Base-by-base conservation (phyloP, 164 flowering plant genomes). In the Protea cynaroides region DNA sequence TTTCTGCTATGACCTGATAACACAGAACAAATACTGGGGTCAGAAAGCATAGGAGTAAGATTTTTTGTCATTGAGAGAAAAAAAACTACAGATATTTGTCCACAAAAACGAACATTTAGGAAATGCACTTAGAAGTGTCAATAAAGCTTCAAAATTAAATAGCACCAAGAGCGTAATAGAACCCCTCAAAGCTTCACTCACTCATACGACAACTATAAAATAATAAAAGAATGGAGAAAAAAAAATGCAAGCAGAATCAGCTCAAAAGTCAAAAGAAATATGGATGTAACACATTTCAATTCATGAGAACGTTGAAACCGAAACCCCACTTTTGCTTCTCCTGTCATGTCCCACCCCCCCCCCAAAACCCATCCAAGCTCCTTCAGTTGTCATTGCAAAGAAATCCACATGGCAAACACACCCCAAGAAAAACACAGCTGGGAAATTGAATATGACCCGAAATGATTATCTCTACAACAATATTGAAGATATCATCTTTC, bases 1-100 rank as follows among this genome's bases (percentile, higher is more conserved):
- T 93, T 81, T 93, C 98, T 71, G 97, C 98, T 63, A 93, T 93
- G 15, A 93, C 98, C 98, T 93, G 78, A 63, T 59, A 59, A 37
- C 1, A 70, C 50, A 68, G 36, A 18, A 70, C 40, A 58, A 23
- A 38, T 21, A 29, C 34, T 29, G 34, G 34, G 34, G 34, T 29
- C 4, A 1, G 4, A 58, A 12, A 56, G 17, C n/a, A 17, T 4
- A 56, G 25, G 1, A 44, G 17, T 15, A 47, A 47, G 52, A 15
- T 4, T 14, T 14, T 18, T 47, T 29, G 1, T 29, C 4, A 4
- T 29, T 4, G 3, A 1, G 34, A 4, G 1, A 14, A 47, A n/a
- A 47, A 18, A 14, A 47, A 47, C 49, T 47, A 47, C 19, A 47
- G 52, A 47, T 47, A 12, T 5, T 18, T 18, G n/a, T 47, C 52